Evolutionary conservation across 2,329 filamentous ascomycete genomes (phyloP).

Genomic region (Penicillium sp.): DNA sequence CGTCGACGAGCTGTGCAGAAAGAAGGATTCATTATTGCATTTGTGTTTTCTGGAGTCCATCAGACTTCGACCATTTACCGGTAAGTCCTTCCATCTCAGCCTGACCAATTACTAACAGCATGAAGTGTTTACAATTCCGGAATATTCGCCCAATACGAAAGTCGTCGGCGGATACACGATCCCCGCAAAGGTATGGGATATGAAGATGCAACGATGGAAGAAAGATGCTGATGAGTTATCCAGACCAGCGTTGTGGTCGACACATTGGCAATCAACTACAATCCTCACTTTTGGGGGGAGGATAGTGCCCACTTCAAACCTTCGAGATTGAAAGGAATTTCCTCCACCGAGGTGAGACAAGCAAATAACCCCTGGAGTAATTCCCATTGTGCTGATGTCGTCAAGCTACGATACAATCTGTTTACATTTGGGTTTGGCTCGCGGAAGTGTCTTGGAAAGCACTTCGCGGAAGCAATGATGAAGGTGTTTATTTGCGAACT

Average conservation of each 20-base stretch:
- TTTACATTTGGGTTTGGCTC: background rate
- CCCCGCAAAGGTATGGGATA: background rate
- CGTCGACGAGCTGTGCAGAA: background rate
- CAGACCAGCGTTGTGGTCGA: background rate
- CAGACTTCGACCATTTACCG: background rate
- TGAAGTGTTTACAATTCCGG: background rate
- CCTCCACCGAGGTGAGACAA: background rate
- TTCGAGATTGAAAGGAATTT: background rate
- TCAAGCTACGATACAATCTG: background rate
- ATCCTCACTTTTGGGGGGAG: background rate
- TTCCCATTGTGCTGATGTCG: background rate
- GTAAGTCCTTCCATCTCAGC: background rate
- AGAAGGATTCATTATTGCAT: background rate
- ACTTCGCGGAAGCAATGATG: background rate
- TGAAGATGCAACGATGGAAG: background rate
- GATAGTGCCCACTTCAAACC: background rate
- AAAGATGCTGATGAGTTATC: background rate
- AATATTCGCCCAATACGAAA: background rate
- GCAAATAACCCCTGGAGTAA: background rate
- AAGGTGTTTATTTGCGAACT: background rate
- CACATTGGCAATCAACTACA: background rate
- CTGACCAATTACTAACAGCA: background rate
- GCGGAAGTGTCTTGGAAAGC: background rate
- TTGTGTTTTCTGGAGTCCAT: background rate
- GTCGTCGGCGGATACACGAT: background rate